Evolutionary conservation across 805 yeast species (phyloP).

Genomic region (Yamadazyma insecticola): DNA sequence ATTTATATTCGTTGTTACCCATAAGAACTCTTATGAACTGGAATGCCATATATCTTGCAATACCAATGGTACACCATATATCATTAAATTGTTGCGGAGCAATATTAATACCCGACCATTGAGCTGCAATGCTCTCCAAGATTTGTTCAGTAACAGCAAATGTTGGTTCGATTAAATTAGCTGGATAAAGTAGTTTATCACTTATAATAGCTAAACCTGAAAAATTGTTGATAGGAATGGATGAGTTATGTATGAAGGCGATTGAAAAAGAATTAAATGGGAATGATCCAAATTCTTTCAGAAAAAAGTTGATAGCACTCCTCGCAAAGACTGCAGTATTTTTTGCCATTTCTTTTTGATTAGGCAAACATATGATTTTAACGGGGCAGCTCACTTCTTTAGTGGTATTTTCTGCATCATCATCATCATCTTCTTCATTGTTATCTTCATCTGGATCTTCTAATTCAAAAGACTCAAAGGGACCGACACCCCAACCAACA

Average conservation of each 20-base stretch:
- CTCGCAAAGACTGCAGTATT: constrained; percentile 76
- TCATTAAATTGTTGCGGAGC: constrained; percentile 77
- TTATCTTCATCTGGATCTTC: constrained; percentile 29
- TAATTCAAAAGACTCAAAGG: constrained; percentile 64
- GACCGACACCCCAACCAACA: constrained; percentile 91
- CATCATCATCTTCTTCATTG: constrained; percentile 27
- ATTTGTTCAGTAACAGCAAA: constrained; percentile 63
- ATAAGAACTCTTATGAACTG: constrained; percentile 65
- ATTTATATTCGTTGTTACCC: constrained; percentile 82
- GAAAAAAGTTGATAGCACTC: constrained; percentile 76
- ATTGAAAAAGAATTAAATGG: constrained; percentile 83
- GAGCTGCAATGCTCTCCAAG: constrained; percentile 70
- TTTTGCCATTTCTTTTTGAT: constrained; percentile 47
- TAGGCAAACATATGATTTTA: constrained; percentile 56
- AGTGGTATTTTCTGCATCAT: constrained; percentile 20
- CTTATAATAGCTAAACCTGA: constrained; percentile 67
- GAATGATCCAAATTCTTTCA: constrained; percentile 87
- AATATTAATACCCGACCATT: constrained; percentile 92
- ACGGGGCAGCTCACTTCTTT: constrained; percentile 33
- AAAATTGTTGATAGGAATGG: constrained; percentile 48
- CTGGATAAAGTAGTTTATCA: constrained; percentile 63
- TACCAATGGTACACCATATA: constrained; percentile 85
- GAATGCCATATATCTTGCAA: constrained; percentile 76
- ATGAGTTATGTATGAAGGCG: constrained; percentile 62
- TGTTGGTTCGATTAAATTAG: constrained; percentile 74